Evolutionary conservation across 176 grass and related monocot genomes (phyloP), one percentile per base, ranked within the genome.

Genomic region (Tuctoria greenei): DNA sequence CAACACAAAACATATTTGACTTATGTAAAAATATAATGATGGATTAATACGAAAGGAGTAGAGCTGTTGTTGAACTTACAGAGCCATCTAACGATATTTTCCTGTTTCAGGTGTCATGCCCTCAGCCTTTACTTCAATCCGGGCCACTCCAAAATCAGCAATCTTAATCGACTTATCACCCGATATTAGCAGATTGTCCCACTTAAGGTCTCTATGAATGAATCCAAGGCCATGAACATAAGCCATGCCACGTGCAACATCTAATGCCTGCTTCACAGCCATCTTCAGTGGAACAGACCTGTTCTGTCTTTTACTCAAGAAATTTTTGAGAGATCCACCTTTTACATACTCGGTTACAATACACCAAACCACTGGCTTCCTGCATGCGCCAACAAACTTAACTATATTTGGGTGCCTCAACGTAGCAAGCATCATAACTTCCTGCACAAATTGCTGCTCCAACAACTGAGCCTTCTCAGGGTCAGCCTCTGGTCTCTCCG

Each of bases 21-120:
- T 38, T 38, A 49, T 57, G 45, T 13, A 46, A 25, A 75, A 74
- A 39, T 3, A 79, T 64, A 52, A 74, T 27, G n/a, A 64, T 23
- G 7, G 38, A 69, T 7, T 46, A 44, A 57, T 15, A 71, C 69
- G 39, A 3, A 80, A 69, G 12, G 63, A 13, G 58, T 80, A 75
- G 26, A 46, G 62, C 36, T 25, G 43, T 64, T 69, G 28, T 75
- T 84, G 39, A 71, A 91, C 92, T 85, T 91, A 95, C 92, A 88
- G 92, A 71, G 92, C 92, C 88, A 95, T 95, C 92, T 88, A 95
- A 78, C 88, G 92, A 34, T 95, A 95, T 67, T 88, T 95, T 77
- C 92, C 92, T 71, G 92, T 95, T 83, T 95, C 92, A 77, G 92
- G 92, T 14, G 88, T 95, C 92, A 95, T 95, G 18, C 92, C 92